A percentile compares a stretch with the other conserved stretches of the same genome.
phyloP scores from a whole-genome alignment of 2,329 filamentous ascomycete genomes.

The Pyrenochaeta sp. region DNA sequence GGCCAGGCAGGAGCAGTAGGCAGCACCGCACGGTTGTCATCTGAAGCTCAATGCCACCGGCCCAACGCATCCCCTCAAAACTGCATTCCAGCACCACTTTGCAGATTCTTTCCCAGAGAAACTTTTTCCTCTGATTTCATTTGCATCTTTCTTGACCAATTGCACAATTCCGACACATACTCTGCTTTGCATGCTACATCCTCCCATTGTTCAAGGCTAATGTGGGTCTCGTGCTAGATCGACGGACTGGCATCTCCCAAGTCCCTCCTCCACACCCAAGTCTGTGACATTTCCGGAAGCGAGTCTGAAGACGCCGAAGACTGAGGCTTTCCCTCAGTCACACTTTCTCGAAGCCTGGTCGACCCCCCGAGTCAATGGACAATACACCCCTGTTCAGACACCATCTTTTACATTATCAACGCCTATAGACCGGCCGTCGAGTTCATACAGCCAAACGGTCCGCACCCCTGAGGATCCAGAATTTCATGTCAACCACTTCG shows the following conservation, averaged over 20 bases:
- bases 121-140: constrained; percentile 9
- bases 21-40: constrained; percentile 48
- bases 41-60: constrained; percentile 34
- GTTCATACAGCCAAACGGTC: constrained; percentile 44
- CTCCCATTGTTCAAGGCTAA: constrained; percentile 45
- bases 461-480: constrained; percentile 51
- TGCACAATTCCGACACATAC: neutral
- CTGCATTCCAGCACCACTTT: constrained; percentile 25
- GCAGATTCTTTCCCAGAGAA: constrained; percentile 11
- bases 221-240: constrained; percentile 47
- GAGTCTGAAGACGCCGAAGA: constrained; percentile 56
- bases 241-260: constrained; percentile 60
- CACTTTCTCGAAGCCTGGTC: constrained; percentile 62
- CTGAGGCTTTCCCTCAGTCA: constrained; percentile 49
- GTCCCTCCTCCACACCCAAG: constrained; percentile 59
- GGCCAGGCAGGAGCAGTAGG: constrained; percentile 44
- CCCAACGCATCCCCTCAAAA: constrained; percentile 27
- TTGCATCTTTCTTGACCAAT: neutral
- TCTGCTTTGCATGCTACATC: constrained; percentile 14
- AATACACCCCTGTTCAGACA: constrained; percentile 53
- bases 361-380: constrained; percentile 54
- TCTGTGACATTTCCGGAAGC: constrained; percentile 51
- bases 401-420: constrained; percentile 50
- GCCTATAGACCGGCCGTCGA: constrained; percentile 44
- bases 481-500: constrained; percentile 71